Base-by-base conservation (phyloP, 2,329 filamentous ascomycete species). In the Penicillium thymicola region DNA sequence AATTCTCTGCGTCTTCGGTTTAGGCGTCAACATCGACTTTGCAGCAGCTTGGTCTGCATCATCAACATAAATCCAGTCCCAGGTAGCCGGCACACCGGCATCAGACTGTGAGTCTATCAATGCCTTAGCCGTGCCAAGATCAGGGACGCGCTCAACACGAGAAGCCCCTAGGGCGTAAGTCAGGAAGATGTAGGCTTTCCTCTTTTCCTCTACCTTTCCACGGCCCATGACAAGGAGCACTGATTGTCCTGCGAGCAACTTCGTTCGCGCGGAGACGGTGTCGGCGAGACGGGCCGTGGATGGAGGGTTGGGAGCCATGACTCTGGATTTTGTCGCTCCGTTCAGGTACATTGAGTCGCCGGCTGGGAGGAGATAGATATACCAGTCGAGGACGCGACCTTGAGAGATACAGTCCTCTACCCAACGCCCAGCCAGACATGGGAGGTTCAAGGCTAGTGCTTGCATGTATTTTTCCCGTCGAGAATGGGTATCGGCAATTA, bases 391-490 rank as follows among this genome's bases (percentile, higher is more conserved):
- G 0, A 93, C 74, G 8, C 75, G 70, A 6, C 80, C 78, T 32
- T 84, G 83, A 1, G 79, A 73, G 3, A 93, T 72, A 59, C 90
- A 96, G 48, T 89, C 83, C 27, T 84, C 81, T 46, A 96, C 78
- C 93, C 94, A 99, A 53, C 87, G 86, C 6, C 86, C 83, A 6
- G 90, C 88, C 2, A 99, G 79, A 67, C 92, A 96, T 0, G 94
- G 94, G 0, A 99, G 76, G 0, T 90, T 91, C 0, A 99, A 82
- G 0, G 94, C 92, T 2, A 99, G 82, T 0, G 94, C 94, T 75
- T 97, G 92, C 81, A 97, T 89, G 72, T 94, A 97, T 71, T 97
- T 99, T 48, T 87, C 84, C 60, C 91, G 92, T 45, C 93, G 86
- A 7, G 89, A 94, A 71, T 96, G 89, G 5, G 85, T 84, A 67